Conservation (phyloP, 495 filamentous ascomycete species). For the Cairneyella variabilis region DNA sequence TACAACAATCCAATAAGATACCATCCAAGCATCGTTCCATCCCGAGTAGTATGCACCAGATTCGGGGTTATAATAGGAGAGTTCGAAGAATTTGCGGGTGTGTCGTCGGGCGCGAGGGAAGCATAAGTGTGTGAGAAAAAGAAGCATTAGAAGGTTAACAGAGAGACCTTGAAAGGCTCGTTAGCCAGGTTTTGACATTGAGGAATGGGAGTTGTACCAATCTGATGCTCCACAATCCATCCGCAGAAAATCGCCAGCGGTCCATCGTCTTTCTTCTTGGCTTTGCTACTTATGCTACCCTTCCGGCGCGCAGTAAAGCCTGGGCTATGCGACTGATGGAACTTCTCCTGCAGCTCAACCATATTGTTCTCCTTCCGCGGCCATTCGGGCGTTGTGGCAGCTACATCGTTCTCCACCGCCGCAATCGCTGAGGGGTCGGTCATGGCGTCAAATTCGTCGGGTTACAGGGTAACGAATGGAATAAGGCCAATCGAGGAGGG, state of each 20-base stretch:
- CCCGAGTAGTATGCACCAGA: constrained; percentile 69
- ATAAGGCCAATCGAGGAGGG: constrained; percentile 16
- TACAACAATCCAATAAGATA: constrained; percentile 73
- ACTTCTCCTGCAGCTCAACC: no score
- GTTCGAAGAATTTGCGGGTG: constrained; percentile 78
- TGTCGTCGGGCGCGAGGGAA: constrained; percentile 74
- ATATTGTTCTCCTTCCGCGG: constrained; percentile 9
- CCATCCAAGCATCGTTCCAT: constrained; percentile 73
- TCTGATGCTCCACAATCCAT: constrained; percentile 28
- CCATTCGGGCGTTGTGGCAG: constrained; percentile 4
- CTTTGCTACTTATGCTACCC: constrained; percentile 16
- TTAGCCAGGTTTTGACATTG: no score
- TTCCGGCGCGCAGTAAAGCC: no score
- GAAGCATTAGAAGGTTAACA: constrained; percentile 70
- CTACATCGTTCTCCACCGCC: constrained; percentile 4
- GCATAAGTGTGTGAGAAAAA: constrained; percentile 71
- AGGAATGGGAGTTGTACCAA: constrained; percentile 24
- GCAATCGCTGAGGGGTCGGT: constrained; percentile 13
- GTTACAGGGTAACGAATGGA: background rate
- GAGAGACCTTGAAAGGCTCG: constrained; percentile 58
- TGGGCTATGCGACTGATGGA: no score
- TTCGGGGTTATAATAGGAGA: constrained; percentile 73
- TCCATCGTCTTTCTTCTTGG: constrained; percentile 27
- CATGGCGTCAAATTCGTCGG: constrained; percentile 14
- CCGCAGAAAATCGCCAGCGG: constrained; percentile 22